These are phyloP conservation scores for Petunia axillaris DNA, from an alignment of 257 asterid species.

Conservation along the genomic window DNA sequence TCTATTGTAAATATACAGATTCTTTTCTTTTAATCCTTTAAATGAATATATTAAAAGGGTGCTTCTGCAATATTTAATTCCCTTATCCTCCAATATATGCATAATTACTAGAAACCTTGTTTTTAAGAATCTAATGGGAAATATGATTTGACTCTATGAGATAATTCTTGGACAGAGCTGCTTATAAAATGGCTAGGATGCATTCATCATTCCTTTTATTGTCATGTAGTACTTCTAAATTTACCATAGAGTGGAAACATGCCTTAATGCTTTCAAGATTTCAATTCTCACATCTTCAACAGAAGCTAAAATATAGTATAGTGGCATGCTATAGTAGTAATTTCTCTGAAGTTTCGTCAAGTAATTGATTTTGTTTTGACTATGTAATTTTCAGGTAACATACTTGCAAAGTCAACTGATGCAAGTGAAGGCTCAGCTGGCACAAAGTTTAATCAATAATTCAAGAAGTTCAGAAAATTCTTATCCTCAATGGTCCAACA, in stretches of 20 bases:
- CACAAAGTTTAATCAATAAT: constrained; percentile 55
- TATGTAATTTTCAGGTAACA: constrained; percentile 54
- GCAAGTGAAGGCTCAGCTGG: constrained; percentile 68
- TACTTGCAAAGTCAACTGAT: constrained; percentile 76
- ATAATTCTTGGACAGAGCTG: not conserved
- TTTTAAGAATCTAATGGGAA: not conserved
- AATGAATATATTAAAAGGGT: too few species aligned
- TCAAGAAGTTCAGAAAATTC: constrained; percentile 39
- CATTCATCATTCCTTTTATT: not conserved
- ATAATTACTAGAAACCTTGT: too few species aligned
- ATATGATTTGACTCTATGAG: not conserved
- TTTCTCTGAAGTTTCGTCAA: not conserved
- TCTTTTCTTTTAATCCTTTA: too few species aligned
- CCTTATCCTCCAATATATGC: too few species aligned
- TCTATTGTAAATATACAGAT: too few species aligned
- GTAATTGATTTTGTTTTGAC: not conserved
- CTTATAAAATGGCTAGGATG: not conserved
- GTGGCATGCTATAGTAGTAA: not conserved
- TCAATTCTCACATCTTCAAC: too few species aligned
- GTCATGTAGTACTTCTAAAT: too few species aligned
- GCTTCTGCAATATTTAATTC: too few species aligned
- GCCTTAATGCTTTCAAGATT: not conserved
- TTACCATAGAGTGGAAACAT: not conserved
- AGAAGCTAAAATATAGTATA: not conserved
- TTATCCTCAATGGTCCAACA: constrained; percentile 28